Percentiles rank a stretch among this genome's conserved stretches.
These are phyloP conservation scores for Bacidia gigantensis DNA, from an alignment of 495 filamentous ascomycete genomes.

Conservation along the genomic window DNA sequence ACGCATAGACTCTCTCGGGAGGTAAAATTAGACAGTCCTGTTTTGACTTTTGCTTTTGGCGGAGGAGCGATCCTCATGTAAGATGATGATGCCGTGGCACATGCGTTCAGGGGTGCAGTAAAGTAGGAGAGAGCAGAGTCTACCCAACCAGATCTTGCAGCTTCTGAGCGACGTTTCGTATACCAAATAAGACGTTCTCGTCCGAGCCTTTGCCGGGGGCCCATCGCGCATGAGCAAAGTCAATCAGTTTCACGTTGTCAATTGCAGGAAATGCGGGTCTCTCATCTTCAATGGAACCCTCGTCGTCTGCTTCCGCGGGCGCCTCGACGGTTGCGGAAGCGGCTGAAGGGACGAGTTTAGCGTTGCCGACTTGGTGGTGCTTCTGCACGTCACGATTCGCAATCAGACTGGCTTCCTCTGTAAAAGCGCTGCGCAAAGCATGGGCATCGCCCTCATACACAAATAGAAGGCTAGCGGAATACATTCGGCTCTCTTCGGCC, in stretches of 20 bases:
- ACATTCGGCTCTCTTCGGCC: constrained; percentile 80
- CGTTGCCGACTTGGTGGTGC: not conserved
- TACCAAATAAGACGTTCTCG: constrained; percentile 65
- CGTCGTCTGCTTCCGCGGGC: constrained; percentile 31
- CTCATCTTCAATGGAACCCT: constrained; percentile 54
- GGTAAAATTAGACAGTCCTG: not conserved
- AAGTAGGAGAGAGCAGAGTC: too few species aligned
- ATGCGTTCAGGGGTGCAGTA: too few species aligned
- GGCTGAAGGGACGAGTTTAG: constrained; percentile 21
- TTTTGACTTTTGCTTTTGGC: not conserved
- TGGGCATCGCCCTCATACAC: constrained; percentile 81
- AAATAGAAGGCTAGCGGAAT: constrained; percentile 76
- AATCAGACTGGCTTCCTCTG: constrained; percentile 38
- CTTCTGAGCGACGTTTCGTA: constrained; percentile 58
- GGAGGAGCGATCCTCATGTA: too few species aligned
- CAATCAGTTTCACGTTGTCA: constrained; percentile 76
- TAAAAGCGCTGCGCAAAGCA: constrained; percentile 51
- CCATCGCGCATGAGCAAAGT: constrained; percentile 91
- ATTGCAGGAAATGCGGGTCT: constrained; percentile 55
- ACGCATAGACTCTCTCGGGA: not conserved
- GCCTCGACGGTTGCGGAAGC: constrained; percentile 29
- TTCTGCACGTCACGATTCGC: not conserved
- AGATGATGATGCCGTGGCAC: not conserved
- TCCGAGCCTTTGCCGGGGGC: constrained; percentile 75
- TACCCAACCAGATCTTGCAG: constrained; percentile 45